These are phyloP conservation scores for Yamadazyma friedrichii DNA, from an alignment of 1,139 yeast genomes.

Conservation along the genomic window DNA sequence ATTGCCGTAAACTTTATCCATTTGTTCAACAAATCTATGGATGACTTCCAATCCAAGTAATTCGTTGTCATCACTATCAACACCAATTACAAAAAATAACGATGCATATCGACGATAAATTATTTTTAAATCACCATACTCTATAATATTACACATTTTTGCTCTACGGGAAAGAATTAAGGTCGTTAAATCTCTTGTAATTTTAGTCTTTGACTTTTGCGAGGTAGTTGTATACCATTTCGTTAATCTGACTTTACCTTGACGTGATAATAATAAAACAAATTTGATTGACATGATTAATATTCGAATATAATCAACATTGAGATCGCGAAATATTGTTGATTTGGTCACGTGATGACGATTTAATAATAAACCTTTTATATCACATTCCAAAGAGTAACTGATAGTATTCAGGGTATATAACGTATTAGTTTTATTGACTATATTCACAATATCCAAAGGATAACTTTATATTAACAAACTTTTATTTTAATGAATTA, in stretches of 20 bases:
- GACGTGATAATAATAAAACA: conserved; percentile 79
- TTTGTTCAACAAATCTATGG: conserved; percentile 92
- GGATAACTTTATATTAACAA: too few species aligned
- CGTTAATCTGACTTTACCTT: conserved; percentile 89
- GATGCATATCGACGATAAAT: conserved; percentile 93
- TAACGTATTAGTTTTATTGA: too few species aligned
- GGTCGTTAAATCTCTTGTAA: conserved; percentile 84
- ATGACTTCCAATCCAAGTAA: conserved; percentile 80
- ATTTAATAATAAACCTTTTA: too few species aligned
- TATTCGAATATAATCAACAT: not conserved
- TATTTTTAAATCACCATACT: conserved; percentile 83
- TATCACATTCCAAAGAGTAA: too few species aligned
- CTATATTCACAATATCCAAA: too few species aligned
- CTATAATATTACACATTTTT: conserved; percentile 94
- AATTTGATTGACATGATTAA: conserved; percentile 53
- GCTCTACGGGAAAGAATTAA: conserved; percentile 81
- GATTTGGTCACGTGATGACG: too few species aligned
- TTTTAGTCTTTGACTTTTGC: conserved; percentile 79
- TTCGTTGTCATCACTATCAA: conserved; percentile 84
- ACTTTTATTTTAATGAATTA: not conserved
- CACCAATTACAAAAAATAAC: conserved; percentile 82
- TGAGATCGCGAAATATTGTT: not conserved
- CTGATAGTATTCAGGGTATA: too few species aligned
- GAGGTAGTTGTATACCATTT: conserved; percentile 89
- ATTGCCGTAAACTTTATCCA: conserved; percentile 96